Evolutionary conservation across 2,329 filamentous ascomycete genomes (phyloP), one percentile per base, ranked within the genome.

Genomic region (Cordyceps farinosa): DNA sequence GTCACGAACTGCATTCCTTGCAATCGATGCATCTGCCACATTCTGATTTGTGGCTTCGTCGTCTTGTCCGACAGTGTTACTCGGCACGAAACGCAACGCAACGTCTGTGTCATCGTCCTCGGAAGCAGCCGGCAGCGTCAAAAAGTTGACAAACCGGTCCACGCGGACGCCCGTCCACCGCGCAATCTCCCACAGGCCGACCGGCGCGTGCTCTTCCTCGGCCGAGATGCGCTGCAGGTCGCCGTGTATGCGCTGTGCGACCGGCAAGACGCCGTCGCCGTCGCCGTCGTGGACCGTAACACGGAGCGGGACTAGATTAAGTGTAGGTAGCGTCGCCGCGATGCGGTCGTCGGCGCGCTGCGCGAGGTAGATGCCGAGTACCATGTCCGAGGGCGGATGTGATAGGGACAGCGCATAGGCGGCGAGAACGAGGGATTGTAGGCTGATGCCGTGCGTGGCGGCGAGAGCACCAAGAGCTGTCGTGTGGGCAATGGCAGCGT

Each of bases 331-430:
- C 0, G 82, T 76, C 0, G 68, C 67, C 0, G 78, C 71, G 2
- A 84, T 77, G 1, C 86, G 72, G 3, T 81, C 77, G 3, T 82
- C 76, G 9, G 82, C 74, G 58, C 92, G 84, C 72, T 96, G 96
- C 48, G 92, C 90, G 9, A 96, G 83, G 73, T 97, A 97, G 29
- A 97, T 75, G 2, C 92, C 93, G 57, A 97, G 82, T 0, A 91
- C 76, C 1, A 90, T 54, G 42, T 42, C 45, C 7, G 34, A 13
- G 5, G 22, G 13, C 5, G 11, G 32, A n/a, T 9, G 29, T 7
- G 58, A 29, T 5, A 58, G 32, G 30, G 53, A 54, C 90, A 85
- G 66, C 89, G 90, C 62, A 27, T 59, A 63, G 7, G 55, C 62
- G 5, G 62, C 62, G 34, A 63, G 42, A 10, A 53, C 10, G 40